Percentiles rank a stretch among this genome's conserved stretches.
These are phyloP conservation scores for Pythium vanterpoolii DNA, from an alignment of 352 stramenopile genomes.

Conservation along the genomic window DNA sequence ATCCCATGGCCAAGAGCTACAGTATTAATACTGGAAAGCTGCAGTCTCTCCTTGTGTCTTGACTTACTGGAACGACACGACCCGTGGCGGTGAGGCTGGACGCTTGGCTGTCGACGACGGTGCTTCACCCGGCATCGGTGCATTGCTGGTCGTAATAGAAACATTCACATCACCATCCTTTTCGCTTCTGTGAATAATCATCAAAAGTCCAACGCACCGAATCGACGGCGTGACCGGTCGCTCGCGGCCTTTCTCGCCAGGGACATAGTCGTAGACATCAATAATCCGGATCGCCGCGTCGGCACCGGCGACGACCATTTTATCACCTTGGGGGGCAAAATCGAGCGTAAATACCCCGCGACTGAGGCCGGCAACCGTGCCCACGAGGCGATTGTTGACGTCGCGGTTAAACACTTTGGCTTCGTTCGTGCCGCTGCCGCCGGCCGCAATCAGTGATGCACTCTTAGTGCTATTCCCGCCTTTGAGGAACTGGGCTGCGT, in stretches of 20 bases:
- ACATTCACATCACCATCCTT: neutral
- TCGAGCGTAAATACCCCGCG: conserved; percentile 85
- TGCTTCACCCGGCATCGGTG: conserved; percentile 43
- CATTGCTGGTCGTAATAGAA: conserved; percentile 34
- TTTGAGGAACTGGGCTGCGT: conserved; percentile 86
- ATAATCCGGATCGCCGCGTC: conserved; percentile 89
- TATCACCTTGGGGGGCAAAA: conserved; percentile 68
- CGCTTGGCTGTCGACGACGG: conserved; percentile 35
- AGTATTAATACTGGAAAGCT: too few relatives aligned
- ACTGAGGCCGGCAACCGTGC: conserved; percentile 78
- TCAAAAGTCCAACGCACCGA: conserved; percentile 17
- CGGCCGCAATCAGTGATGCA: conserved; percentile 70
- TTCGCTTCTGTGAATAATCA: too few relatives aligned
- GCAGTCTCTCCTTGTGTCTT: too few relatives aligned
- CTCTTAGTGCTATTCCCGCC: conserved; percentile 33
- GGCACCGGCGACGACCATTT: conserved; percentile 83
- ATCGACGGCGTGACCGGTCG: conserved; percentile 70
- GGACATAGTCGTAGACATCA: conserved; percentile 79
- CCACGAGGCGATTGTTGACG: conserved; percentile 46
- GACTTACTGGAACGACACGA: conserved; percentile 32
- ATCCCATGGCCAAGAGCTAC: neutral
- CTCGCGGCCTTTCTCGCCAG: conserved; percentile 65
- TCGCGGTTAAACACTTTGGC: conserved; percentile 89
- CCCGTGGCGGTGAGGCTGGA: conserved; percentile 48
- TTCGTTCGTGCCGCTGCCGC: conserved; percentile 88